These are phyloP conservation scores for Lecanoromycetidae sp. DNA, from an alignment of 2,329 filamentous ascomycete genomes.

Conservation along the genomic window DNA sequence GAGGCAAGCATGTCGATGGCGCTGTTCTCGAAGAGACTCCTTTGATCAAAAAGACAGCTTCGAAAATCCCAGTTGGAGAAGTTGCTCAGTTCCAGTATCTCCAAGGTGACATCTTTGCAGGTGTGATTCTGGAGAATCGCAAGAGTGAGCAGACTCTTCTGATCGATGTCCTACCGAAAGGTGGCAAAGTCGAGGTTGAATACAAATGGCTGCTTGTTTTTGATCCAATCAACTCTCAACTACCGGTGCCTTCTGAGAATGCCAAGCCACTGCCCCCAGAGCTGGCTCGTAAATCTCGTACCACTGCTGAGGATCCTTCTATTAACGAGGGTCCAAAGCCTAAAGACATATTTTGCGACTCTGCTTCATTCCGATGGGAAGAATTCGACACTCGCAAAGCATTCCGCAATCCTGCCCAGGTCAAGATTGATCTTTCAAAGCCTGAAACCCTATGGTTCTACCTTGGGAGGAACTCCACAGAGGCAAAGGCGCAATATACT, in stretches of 20 bases:
- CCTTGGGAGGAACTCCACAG: conserved; percentile 72
- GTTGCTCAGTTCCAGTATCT: conserved; percentile 78
- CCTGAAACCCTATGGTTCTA: conserved; percentile 79
- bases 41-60: conserved; percentile 56
- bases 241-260: conserved; percentile 33
- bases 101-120: conserved; percentile 80
- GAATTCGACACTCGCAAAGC: conserved; percentile 61
- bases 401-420: conserved; percentile 46
- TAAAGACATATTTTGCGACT: conserved; percentile 29
- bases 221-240: conserved; percentile 36
- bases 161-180: conserved; percentile 71
- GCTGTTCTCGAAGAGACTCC: conserved; percentile 58
- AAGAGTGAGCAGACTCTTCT: conserved; percentile 62
- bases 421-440: conserved; percentile 59
- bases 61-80: conserved; percentile 56
- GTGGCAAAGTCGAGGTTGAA: conserved; percentile 49
- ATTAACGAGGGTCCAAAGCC: conserved; percentile 23
- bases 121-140: conserved; percentile 73
- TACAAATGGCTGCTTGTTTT: conserved; percentile 39
- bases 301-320: conserved; percentile 22
- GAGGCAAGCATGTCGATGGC: conserved; percentile 61
- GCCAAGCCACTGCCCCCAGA: conserved; percentile 36
- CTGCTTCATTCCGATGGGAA: conserved; percentile 53
- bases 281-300: conserved; percentile 31
- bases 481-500: conserved; percentile 82